Evolutionary conservation across 192 early-diverging fungal species (phyloP).

Genomic region (Podila epigama): DNA sequence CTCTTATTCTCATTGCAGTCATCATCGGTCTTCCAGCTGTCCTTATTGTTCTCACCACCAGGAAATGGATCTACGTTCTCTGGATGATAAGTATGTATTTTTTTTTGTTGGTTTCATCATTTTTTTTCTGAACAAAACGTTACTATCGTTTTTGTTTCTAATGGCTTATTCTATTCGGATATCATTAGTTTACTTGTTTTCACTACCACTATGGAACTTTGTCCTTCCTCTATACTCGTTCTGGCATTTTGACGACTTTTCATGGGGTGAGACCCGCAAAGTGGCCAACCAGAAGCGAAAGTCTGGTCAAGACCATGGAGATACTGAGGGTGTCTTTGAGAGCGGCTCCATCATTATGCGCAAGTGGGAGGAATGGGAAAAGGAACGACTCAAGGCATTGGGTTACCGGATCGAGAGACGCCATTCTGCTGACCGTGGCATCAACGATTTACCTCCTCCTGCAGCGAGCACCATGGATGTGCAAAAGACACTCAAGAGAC

Average conservation of each 20-base stretch:
- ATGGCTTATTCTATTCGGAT: constrained; percentile 53
- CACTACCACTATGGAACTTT: constrained; percentile 95
- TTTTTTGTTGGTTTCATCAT: not conserved
- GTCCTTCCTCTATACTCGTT: constrained; percentile 91
- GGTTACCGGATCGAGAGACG: constrained; percentile 43
- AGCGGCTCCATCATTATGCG: constrained; percentile 57
- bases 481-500: not conserved
- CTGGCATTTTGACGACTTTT: constrained; percentile 96
- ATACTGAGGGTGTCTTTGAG: constrained; percentile 80
- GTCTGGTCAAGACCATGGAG: constrained; percentile 73
- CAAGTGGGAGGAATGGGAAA: constrained; percentile 66
- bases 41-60: constrained; percentile 76
- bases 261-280: constrained; percentile 83
- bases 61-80: constrained; percentile 73
- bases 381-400: constrained; percentile 53
- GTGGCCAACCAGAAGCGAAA: constrained; percentile 75
- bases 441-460: constrained; percentile 43
- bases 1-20: constrained; percentile 67
- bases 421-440: constrained; percentile 37
- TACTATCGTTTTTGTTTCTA: not conserved
- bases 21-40: constrained; percentile 76
- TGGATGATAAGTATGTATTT: constrained; percentile 67
- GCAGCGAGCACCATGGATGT: constrained; percentile 35
- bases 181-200: constrained; percentile 70
- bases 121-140: not conserved